These are phyloP conservation scores for Colletotrichum tamarilloi DNA, from an alignment of 2,329 filamentous ascomycete species.

Conservation along the genomic window DNA sequence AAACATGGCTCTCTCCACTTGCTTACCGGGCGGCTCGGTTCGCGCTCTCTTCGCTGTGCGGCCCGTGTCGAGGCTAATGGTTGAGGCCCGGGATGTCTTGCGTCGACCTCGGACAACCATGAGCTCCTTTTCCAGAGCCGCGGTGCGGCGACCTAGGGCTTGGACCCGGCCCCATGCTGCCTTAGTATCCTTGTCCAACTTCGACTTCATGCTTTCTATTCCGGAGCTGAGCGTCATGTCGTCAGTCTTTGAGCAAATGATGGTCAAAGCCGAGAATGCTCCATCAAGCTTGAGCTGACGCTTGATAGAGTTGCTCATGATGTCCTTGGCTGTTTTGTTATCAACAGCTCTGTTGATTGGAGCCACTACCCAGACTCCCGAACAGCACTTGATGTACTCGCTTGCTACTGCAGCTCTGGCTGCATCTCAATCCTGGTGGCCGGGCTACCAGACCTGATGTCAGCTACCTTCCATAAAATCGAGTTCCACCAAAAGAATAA, in stretches of 20 bases:
- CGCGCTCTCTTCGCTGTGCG: not conserved
- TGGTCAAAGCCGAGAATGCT: constrained; percentile 63
- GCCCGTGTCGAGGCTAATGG: not conserved
- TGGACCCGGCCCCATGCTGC: not conserved
- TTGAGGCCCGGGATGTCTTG: not conserved
- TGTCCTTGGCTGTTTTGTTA: constrained; percentile 66
- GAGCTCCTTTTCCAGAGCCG: not conserved
- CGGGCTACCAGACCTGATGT: constrained; percentile 50
- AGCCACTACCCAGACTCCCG: constrained; percentile 69
- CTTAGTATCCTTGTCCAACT: not conserved
- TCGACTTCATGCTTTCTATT: not conserved
- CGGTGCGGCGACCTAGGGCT: not conserved
- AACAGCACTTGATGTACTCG: constrained; percentile 70
- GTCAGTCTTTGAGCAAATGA: constrained; percentile 73
- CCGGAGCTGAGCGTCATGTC: constrained; percentile 58
- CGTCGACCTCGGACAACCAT: not conserved
- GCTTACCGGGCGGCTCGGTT: not conserved
- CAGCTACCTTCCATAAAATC: not conserved
- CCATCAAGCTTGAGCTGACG: constrained; percentile 70
- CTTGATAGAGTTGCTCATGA: constrained; percentile 68
- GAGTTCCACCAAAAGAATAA: fast-evolving
- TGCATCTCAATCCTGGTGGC: constrained; percentile 69
- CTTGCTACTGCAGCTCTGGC: constrained; percentile 68
- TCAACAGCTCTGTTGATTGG: constrained; percentile 71
- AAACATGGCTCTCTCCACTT: not conserved